phyloP scores from a whole-genome alignment of 1,139 yeast genomes.

The Kurtzmaniella quercitrusa region DNA sequence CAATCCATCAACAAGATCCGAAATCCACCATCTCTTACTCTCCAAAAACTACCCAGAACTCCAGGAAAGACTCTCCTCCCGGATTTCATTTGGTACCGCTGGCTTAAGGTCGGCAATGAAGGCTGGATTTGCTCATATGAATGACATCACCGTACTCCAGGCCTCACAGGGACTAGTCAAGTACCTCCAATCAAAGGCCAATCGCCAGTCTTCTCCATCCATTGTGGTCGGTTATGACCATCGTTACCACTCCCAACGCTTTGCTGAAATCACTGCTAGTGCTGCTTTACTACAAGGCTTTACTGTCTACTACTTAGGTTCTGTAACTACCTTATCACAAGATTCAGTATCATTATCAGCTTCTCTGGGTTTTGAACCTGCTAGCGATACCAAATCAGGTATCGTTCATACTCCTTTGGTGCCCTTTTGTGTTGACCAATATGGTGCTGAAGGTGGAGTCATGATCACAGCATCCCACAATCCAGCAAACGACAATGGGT shows the following conservation, averaged over 20 bases:
- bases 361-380: constrained; percentile 8
- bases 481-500: constrained; percentile 91
- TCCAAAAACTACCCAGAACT: constrained; percentile 40
- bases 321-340: constrained; percentile 23
- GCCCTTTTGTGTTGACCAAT: constrained; percentile 74
- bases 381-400: constrained; percentile 8
- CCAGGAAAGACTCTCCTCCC: constrained; percentile 42
- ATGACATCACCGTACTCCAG: constrained; percentile 82
- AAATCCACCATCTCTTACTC: constrained; percentile 48
- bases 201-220: constrained; percentile 16
- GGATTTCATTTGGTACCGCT: constrained; percentile 91
- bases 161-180: constrained; percentile 88
- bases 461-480: constrained; percentile 98
- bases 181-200: constrained; percentile 36
- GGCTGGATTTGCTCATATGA: constrained; percentile 87
- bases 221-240: constrained; percentile 92
- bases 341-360: constrained; percentile 19
- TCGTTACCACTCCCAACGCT: constrained; percentile 71
- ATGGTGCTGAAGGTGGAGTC: constrained; percentile 71
- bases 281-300: constrained; percentile 69
- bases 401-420: constrained; percentile 86
- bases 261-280: constrained; percentile 75
- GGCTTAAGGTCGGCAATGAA: constrained; percentile 86
- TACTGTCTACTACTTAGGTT: constrained; percentile 62
- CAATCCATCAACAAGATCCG: constrained; percentile 52